Evolutionary conservation across 2,329 filamentous ascomycete species (phyloP), one percentile per base, ranked within the genome.

Genomic region (Sclerotinia subarctica): DNA sequence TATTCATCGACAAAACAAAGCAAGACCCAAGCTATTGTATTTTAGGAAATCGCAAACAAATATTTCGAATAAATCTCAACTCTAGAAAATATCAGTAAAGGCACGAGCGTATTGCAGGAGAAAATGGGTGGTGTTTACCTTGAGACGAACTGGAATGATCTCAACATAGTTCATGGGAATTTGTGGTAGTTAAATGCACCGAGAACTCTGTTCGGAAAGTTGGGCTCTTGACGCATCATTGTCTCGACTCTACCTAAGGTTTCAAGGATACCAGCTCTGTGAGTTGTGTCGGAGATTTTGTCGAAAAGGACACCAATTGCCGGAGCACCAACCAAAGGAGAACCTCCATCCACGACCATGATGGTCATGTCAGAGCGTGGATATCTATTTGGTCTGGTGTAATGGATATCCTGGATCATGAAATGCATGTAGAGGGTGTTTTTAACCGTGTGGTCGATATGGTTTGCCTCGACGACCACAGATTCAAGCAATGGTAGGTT

Each of bases 361-460:
- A 66, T 66, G n/a, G 35, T 38, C 64, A 66, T 66, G 4, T 66
- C 64, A 3, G 59, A 38, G 13, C 59, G 59, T 26, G 46, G 46
- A 13, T 10, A 15, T n/a, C 59, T 49, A 35, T 11, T 10, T 7
- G 46, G 59, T 51, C 59, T 24, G 17, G 29, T 24, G 32, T 38
- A 62, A 26, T 19, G 2, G 5, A 62, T 11, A 19, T 62, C 59
- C 24, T 49, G 29, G 7, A 62, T 38, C 5, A 19, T 5, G 26
- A 62, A 62, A 7, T 51, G 11, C 32, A 62, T 24, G 17, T 19
- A 15, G 11, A 51, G n/a, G 11, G 15, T 19, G n/a, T 21, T 5
- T 0, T 21, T 17, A 26, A 62, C 15, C 10, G 46, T 62, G 8
- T n/a, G 19, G 17, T 66, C 54, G 19, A 60, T 24, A 2, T 38